A percentile compares a stretch with the other conserved stretches of the same genome.
Evolutionary conservation across 306 rosid species (phyloP).

Genomic region (Canavalia ensiformis): DNA sequence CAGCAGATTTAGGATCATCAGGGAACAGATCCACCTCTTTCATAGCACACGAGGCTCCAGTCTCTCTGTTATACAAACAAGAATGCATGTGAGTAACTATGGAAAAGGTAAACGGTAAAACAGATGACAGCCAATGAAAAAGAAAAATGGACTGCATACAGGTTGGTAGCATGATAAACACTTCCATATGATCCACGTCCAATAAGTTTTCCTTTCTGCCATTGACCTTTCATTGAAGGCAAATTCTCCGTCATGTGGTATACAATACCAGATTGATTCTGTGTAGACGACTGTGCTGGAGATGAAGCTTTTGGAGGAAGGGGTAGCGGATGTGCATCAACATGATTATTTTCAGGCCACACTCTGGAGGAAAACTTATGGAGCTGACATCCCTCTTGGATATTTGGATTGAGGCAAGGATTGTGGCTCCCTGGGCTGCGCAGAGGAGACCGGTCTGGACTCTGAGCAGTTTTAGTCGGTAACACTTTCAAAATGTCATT

Average conservation of each 20-base stretch:
- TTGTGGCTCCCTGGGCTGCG: slow-evolving; percentile 58
- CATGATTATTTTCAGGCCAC: slow-evolving; percentile 63
- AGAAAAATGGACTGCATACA: slow-evolving; percentile 57
- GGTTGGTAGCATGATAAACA: slow-evolving; percentile 82
- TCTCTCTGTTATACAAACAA: slow-evolving; percentile 64
- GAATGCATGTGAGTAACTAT: slow-evolving; percentile 25
- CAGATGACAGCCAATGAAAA: slow-evolving; percentile 43
- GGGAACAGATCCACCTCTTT: slow-evolving; percentile 94
- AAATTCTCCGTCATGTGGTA: slow-evolving; percentile 56
- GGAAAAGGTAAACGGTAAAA: slow-evolving; percentile 25
- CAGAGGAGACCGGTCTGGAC: slow-evolving; percentile 66
- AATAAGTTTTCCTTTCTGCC: slow-evolving; percentile 93
- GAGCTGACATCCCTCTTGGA: slow-evolving; percentile 54
- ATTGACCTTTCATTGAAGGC: slow-evolving; percentile 72
- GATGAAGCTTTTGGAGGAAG: slow-evolving; percentile 76
- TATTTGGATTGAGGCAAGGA: slow-evolving; percentile 46
- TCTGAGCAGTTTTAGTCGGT: slow-evolving; percentile 51
- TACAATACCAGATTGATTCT: slow-evolving; percentile 42
- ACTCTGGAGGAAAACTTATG: slow-evolving; percentile 49
- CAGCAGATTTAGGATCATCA: slow-evolving; percentile 91
- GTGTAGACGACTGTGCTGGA: slow-evolving; percentile 51
- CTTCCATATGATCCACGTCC: slow-evolving; percentile 97
- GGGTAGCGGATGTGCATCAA: slow-evolving; percentile 84
- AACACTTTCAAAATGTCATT: slow-evolving; percentile 52
- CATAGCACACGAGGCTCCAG: slow-evolving; percentile 97